Evolutionary conservation across 441 rosid genomes (phyloP), one percentile per base, ranked within the genome.

Genomic region (Geranium incanum): DNA sequence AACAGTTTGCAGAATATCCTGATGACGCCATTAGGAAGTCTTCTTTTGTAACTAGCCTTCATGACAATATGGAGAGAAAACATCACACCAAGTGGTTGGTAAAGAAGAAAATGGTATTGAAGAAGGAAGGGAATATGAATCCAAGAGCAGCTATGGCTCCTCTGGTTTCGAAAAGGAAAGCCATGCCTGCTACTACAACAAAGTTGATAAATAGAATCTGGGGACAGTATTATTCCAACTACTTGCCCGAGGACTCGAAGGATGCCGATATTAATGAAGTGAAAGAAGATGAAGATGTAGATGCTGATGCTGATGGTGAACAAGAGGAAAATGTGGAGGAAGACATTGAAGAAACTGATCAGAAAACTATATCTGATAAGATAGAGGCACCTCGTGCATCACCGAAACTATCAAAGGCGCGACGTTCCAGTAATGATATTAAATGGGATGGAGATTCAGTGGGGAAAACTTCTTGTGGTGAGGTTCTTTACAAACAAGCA

Each of bases 101-200:
- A 65, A 86, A 82, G 76, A 91, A 83, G 74, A 85, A 83, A 72
- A 70, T 85, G 48, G 13, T 83, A 74, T 74, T 73, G 71, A 74
- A 75, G 80, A 78, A 68, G 41, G 83, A 73, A 69, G 65, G 69
- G 70, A 91, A 89, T 82, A 66, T 85, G 78, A 91, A 93, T 78
- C 96, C 95, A 9, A 84, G 87, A 79, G 87, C 87, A 68, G 81
- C 80, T 4, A 82, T 91, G 89, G 81, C 71, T 66, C 80, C 85
- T 68, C 70, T 75, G 23, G 70, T 64, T 55, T 89, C 95, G 38
- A 89, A 80, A 74, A 86, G 85, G 74, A 85, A 87, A 69, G 92
- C 76, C 16, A 91, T 91, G 96, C 90, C 79, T 72, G 96, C 96
- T 6, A 91, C 98, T 33, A 86, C 97, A 66, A 93, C 96, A 39